Evolutionary conservation across 257 asterid genomes (phyloP), one percentile per base, ranked within the genome.

Genomic region (Forsythia suspensa): DNA sequence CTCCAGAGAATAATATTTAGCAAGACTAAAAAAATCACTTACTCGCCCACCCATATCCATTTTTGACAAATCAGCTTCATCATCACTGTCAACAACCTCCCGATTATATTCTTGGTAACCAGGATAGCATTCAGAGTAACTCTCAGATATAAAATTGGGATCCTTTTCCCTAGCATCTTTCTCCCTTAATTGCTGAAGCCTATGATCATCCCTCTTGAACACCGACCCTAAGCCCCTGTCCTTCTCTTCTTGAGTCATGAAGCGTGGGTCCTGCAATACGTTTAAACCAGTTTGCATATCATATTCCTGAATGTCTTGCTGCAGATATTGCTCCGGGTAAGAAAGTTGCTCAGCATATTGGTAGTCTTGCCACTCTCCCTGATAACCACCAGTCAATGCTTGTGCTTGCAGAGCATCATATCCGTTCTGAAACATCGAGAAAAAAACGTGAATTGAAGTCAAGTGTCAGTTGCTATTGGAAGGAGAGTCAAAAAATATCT

Each of bases 31-130:
- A 70, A 72, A 75, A 71, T 75, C 44, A 82, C 97, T 95, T 80
- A 95, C 99, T 63, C 97, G 92, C 76, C 97, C 98, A 52, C 98
- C 99, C 98, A 96, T 96, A 75, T 96, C 99, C 99, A 96, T 96
- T 84, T 96, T 96, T 71, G 99, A 85, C 83, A 96, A 85, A 87
- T 96, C 99, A 83, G 82, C 97, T 87, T 96, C 99, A 65, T 94
- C 97, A 20, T 96, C 99, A 75, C 99, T 96, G 78, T 94, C 98
- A 6, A 92, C 97, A 82, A 96, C 65, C 90, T 92, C 99, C 39
- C 97, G 97, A 72, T 96, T 96, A 80, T 92, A 96, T 75, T 96
- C 99, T 84, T 94, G 99, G 90, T 94, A 96, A 55, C 97, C 97
- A 46, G 99, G 99, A 79, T 96, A 96, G 87, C 99, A 96, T 83